A percentile compares a stretch with the other conserved stretches of the same genome.
Evolutionary conservation across 2,329 filamentous ascomycete species (phyloP).

Genomic region (Chaetoscypha palmicola): DNA sequence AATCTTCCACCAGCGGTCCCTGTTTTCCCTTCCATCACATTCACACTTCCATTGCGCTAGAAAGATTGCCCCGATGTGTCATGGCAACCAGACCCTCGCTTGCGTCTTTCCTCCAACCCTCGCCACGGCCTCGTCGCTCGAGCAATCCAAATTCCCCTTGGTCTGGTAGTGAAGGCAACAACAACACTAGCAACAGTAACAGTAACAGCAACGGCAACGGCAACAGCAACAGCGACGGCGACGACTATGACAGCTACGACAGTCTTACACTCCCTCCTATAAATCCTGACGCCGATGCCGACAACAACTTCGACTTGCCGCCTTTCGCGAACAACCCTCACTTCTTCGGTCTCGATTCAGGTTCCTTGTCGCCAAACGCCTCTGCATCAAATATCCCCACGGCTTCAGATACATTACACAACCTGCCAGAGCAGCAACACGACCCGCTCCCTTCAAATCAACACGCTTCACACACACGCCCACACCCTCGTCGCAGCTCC

Average conservation of each 20-base stretch:
- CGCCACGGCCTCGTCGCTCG: not conserved
- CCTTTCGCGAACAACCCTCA: not conserved
- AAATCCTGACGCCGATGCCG: constrained; percentile 8
- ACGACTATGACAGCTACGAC: constrained; percentile 7
- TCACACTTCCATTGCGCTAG: not conserved
- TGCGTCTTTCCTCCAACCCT: not conserved
- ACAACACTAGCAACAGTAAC: too few relatives aligned
- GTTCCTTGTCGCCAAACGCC: not conserved
- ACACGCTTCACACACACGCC: constrained; percentile 7
- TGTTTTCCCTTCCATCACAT: not conserved
- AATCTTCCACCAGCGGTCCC: too few relatives aligned
- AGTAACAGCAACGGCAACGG: not conserved
- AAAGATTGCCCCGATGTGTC: not conserved
- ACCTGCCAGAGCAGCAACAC: not conserved
- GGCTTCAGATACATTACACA: not conserved
- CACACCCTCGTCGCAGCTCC: not conserved
- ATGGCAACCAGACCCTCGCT: not conserved
- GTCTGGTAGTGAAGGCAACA: not conserved
- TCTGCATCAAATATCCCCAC: not conserved
- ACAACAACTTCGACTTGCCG: constrained; percentile 7
- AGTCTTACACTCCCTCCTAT: constrained; percentile 19
- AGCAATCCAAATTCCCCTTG: constrained; percentile 1
- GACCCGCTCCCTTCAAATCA: constrained; percentile 20
- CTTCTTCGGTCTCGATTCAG: not conserved
- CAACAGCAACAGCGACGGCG: not conserved